phyloP scores from a whole-genome alignment of 352 stramenopile species.

The Pythium sp. region DNA sequence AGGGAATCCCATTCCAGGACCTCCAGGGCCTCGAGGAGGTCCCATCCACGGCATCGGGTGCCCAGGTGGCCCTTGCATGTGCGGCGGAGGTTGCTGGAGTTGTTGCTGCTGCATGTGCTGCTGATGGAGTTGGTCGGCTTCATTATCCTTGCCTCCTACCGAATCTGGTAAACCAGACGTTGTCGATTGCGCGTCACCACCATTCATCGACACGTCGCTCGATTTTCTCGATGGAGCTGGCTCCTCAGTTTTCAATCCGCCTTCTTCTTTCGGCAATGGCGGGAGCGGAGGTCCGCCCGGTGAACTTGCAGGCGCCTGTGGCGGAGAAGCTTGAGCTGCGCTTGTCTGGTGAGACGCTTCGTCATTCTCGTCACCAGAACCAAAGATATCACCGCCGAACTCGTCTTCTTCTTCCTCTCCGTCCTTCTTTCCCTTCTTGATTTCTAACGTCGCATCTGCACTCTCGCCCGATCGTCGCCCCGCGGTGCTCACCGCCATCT shows the following conservation, averaged over 20 bases:
- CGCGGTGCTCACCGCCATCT: slow-evolving; percentile 48
- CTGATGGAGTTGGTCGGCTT: slow-evolving; percentile 18
- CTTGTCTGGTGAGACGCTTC: slow-evolving; percentile 21
- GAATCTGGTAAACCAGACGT: not conserved
- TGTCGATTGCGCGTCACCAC: not conserved
- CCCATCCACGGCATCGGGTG: slow-evolving; percentile 36
- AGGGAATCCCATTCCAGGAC: slow-evolving; percentile 55
- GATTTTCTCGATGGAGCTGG: slow-evolving; percentile 13
- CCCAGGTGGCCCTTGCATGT: slow-evolving; percentile 28
- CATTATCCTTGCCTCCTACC: slow-evolving; percentile 9
- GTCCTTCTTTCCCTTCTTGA: slow-evolving; percentile 84
- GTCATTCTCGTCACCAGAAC: slow-evolving; percentile 53
- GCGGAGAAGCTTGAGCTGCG: slow-evolving; percentile 22
- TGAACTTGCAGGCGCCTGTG: slow-evolving; percentile 13
- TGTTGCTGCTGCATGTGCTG: slow-evolving; percentile 23
- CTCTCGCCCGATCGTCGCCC: slow-evolving; percentile 54
- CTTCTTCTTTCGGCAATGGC: slow-evolving; percentile 38
- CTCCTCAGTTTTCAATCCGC: slow-evolving; percentile 3
- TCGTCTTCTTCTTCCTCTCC: slow-evolving; percentile 78
- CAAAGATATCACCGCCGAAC: slow-evolving; percentile 85
- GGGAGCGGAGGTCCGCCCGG: slow-evolving; percentile 24
- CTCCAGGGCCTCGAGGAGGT: slow-evolving; percentile 34
- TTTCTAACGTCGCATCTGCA: slow-evolving; percentile 81
- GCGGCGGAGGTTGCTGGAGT: slow-evolving; percentile 14
- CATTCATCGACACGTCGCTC: slow-evolving; percentile 9